Percentiles rank a stretch among this genome's conserved stretches.
phyloP scores from a whole-genome alignment of 169 alveolate genomes.

The Eimeria praecox region DNA sequence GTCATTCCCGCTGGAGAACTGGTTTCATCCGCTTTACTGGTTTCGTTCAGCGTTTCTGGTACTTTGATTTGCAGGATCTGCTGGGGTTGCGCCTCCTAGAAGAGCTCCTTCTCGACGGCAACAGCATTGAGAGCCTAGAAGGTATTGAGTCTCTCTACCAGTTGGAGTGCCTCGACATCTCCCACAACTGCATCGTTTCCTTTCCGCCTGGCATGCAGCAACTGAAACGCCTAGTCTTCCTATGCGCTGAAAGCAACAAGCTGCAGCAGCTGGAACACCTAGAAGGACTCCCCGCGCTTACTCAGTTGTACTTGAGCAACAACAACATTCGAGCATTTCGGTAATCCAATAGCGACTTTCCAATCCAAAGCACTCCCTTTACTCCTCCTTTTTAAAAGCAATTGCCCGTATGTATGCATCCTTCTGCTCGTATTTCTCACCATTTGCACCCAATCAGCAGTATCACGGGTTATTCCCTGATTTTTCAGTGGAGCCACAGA shows the following conservation, averaged over 20 bases:
- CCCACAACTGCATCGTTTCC: slow-evolving; percentile 41
- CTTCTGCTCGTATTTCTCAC: not conserved
- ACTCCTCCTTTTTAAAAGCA: not conserved
- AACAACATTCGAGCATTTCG: slow-evolving; percentile 59
- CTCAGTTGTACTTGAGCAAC: slow-evolving; percentile 57
- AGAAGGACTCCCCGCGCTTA: slow-evolving; percentile 65
- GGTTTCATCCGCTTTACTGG: too few relatives aligned
- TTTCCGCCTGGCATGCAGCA: slow-evolving; percentile 66
- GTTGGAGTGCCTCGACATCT: slow-evolving; percentile 69
- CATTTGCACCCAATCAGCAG: too few relatives aligned
- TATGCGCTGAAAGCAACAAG: slow-evolving; percentile 65
- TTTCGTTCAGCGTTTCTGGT: not conserved
- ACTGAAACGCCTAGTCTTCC: slow-evolving; percentile 53
- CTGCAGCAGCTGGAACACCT: slow-evolving; percentile 66
- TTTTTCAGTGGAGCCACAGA: not conserved
- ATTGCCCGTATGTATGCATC: not conserved
- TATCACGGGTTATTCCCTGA: not conserved
- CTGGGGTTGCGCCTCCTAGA: slow-evolving; percentile 54
- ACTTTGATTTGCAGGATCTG: not conserved
- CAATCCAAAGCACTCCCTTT: not conserved
- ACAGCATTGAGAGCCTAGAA: slow-evolving; percentile 34
- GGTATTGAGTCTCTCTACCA: slow-evolving; percentile 61
- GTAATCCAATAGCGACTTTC: not conserved
- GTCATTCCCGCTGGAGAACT: not conserved
- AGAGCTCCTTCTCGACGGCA: slow-evolving; percentile 73